A percentile compares a stretch with the other conserved stretches of the same genome.
Evolutionary conservation across 108 stramenopile genomes (phyloP).

Genomic region (Chaetoceros muelleri): DNA sequence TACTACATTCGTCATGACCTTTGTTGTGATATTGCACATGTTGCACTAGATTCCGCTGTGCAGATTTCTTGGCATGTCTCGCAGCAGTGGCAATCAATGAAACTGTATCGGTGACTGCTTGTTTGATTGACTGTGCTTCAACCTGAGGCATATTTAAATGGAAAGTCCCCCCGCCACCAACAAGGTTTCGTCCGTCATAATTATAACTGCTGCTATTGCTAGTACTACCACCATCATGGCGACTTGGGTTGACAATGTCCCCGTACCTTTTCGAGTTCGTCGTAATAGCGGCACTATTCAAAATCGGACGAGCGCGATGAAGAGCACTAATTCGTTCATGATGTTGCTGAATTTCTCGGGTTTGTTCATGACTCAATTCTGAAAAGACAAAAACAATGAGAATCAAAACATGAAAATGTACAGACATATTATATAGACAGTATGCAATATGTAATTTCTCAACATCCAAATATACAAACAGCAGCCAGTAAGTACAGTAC

Average conservation of each 20-base stretch:
- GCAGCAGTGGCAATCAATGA: background rate
- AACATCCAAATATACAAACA: background rate
- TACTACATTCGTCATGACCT: too few species aligned
- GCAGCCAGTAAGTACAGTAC: background rate
- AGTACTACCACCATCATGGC: background rate
- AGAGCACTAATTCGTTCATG: slow-evolving; percentile 16
- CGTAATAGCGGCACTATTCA: slow-evolving; percentile 10
- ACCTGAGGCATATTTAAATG: too few species aligned
- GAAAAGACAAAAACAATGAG: background rate
- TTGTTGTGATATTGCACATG: too few species aligned
- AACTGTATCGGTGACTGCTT: background rate
- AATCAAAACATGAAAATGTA: too few species aligned
- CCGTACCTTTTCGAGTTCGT: slow-evolving; percentile 11
- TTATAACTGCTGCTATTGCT: slow-evolving; percentile 6
- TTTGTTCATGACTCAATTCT: slow-evolving; percentile 45
- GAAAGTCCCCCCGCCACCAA: slow-evolving; percentile 6
- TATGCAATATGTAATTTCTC: background rate
- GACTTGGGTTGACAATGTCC: slow-evolving; percentile 4
- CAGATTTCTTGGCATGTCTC: background rate
- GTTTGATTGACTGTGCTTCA: background rate
- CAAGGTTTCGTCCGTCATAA: too few species aligned
- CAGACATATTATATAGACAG: background rate
- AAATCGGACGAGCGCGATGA: slow-evolving; percentile 1
- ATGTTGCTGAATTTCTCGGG: slow-evolving; percentile 50
- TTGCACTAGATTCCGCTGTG: too few species aligned